Evolutionary conservation across 306 rosid genomes (phyloP), one percentile per base, ranked within the genome.

Genomic region (Hippophae tibetana): DNA sequence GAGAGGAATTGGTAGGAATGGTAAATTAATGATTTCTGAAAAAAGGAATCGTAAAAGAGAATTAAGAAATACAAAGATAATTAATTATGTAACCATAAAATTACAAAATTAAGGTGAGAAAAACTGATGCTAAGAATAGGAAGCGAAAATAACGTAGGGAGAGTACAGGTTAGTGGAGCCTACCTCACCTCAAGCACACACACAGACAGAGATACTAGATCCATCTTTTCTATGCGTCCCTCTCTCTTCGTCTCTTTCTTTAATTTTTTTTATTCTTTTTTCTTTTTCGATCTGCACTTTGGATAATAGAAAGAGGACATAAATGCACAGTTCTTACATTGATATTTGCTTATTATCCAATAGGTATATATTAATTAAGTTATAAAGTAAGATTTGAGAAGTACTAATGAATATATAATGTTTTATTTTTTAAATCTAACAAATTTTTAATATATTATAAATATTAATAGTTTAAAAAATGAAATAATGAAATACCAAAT

Each of bases 141-240:
- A 64, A 3, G 61, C 75, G 84, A 23, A 56, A 70, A 59, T 45
- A 43, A 63, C 40, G 76, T 76, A 54, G 78, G 62, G 60, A 23
- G 50, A 57, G 53, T 14, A 64, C 76, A 64, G 56, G 64, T 65
- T 58, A 73, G 76, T 69, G 90, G 85, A 72, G 64, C 84, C 81
- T 77, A 79, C 89, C 77, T 77, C 84, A 5, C 68, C 74, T 31
- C 38, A 31, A 31, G 38, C 3, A 49, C 53, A 5, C 72, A 64
- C 64, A 5, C 72, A 18, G 23, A 64, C 64, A 52, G 72, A 31
- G 38, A 4, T 4, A 63, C 70, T 13, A 52, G 79, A 81, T 79
- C 88, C 84, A 74, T 74, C 82, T 73, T 49, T 49, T 31, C 38
- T 64, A 50, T 52, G 64, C 62, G 61, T 41, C 43, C 56, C 56